Evolutionary conservation across 306 rosid species (phyloP).

Genomic region (Ziziphus jujuba): DNA sequence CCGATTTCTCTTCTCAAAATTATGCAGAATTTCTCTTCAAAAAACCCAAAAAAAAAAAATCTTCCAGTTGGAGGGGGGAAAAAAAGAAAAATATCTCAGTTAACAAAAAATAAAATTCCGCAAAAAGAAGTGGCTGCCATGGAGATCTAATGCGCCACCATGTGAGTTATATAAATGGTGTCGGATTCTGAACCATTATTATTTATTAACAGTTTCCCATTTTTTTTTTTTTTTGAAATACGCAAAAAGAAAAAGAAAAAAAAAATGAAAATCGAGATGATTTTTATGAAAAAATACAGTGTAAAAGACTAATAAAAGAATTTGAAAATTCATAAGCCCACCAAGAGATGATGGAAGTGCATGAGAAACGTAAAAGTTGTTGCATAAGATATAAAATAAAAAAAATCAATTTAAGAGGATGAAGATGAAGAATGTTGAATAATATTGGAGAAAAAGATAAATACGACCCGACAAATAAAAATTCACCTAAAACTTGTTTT

Average conservation of each 20-base stretch:
- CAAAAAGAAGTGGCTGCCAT: slow-evolving; percentile 37
- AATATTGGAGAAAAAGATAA: slow-evolving; percentile 36
- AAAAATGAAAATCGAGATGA: not conserved
- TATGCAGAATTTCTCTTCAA: too few relatives aligned
- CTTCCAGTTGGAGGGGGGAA: too few relatives aligned
- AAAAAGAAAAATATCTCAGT: slow-evolving; percentile 16
- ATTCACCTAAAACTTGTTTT: slow-evolving; percentile 49
- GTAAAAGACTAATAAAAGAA: too few relatives aligned
- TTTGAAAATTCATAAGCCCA: too few relatives aligned
- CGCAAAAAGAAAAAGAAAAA: too few relatives aligned
- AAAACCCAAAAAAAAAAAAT: too few relatives aligned
- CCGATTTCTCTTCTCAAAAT: not conserved
- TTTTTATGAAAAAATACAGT: not conserved
- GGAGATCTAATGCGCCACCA: slow-evolving; percentile 18
- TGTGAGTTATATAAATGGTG: slow-evolving; percentile 33
- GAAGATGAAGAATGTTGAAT: slow-evolving; percentile 20
- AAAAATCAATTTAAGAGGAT: not conserved
- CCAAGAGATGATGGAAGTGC: too few relatives aligned
- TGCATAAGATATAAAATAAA: not conserved
- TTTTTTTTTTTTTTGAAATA: too few relatives aligned
- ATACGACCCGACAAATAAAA: slow-evolving; percentile 45
- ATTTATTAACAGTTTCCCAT: not conserved
- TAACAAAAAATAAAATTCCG: slow-evolving; percentile 37
- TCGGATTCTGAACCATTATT: not conserved
- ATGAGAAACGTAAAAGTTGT: not conserved